phyloP scores from a whole-genome alignment of 768 basidiomycete species.

The Mycena olivaceomarginata region DNA sequence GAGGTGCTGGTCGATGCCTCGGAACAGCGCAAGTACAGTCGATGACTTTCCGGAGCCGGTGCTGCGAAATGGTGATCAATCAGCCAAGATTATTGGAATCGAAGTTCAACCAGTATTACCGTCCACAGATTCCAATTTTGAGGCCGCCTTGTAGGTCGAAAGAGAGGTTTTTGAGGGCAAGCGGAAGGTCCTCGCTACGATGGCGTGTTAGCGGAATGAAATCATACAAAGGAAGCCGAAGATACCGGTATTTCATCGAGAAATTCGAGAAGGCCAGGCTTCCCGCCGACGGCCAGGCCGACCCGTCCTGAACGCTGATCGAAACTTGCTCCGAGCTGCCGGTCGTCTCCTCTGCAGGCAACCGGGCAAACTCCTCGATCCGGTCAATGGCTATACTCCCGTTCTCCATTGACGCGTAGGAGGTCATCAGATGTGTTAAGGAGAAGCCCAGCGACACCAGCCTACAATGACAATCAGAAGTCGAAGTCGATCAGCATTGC shows the following conservation, averaged over 20 bases:
- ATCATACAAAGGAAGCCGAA: background rate
- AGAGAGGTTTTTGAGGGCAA: constrained; percentile 27
- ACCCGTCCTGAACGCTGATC: background rate
- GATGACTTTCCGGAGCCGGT: constrained; percentile 41
- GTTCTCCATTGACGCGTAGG: constrained; percentile 33
- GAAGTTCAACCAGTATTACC: background rate
- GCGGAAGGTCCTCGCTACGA: constrained; percentile 29
- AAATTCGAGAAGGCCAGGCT: constrained; percentile 19
- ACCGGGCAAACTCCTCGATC: constrained; percentile 33
- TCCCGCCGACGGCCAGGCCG: constrained; percentile 31
- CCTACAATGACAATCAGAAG: background rate
- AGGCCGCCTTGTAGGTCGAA: constrained; percentile 24
- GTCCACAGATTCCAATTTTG: constrained; percentile 38
- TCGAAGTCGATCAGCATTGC: background rate
- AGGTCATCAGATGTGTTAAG: constrained; percentile 8
- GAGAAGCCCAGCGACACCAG: constrained; percentile 25
- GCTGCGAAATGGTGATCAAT: background rate
- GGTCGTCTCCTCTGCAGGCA: constrained; percentile 28
- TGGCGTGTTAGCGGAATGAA: background rate
- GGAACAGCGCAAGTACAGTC: constrained; percentile 35
- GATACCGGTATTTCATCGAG: constrained; percentile 38
- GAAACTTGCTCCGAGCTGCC: background rate
- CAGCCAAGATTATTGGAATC: background rate
- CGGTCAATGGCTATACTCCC: constrained; percentile 32
- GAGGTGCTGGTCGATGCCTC: constrained; percentile 39